Percentiles rank a stretch among this genome's conserved stretches.
Conservation (phyloP, 352 stramenopile species). For the Phytophthora pinifolia region DNA sequence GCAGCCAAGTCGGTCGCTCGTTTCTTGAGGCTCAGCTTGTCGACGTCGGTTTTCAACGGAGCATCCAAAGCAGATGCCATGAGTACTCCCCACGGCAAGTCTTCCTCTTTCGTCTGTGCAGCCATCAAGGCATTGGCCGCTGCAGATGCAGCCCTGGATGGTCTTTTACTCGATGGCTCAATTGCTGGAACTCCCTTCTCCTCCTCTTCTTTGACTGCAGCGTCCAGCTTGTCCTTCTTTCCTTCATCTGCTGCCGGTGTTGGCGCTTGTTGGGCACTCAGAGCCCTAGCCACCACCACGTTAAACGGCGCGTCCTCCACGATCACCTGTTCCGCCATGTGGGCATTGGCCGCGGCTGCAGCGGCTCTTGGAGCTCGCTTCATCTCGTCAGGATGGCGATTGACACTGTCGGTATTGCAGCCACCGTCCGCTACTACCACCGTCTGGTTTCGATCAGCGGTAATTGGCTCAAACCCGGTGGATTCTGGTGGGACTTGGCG, state of each 20-base stretch:
- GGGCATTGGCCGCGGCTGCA: constrained; percentile 8
- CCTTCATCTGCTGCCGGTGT: background rate
- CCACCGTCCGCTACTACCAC: background rate
- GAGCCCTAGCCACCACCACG: constrained; percentile 5
- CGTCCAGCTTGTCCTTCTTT: background rate
- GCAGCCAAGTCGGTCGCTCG: constrained; percentile 1
- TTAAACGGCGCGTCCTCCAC: constrained; percentile 3
- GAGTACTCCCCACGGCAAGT: constrained; percentile 5
- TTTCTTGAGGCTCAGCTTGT: constrained; percentile 16
- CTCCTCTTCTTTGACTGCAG: background rate
- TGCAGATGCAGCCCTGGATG: constrained; percentile 20
- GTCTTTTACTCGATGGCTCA: background rate
- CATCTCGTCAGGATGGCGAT: background rate
- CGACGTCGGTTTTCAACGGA: background rate
- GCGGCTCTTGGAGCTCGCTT: background rate
- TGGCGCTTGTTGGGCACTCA: background rate
- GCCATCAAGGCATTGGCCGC: constrained; percentile 20
- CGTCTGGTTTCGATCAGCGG: background rate
- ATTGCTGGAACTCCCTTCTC: too few relatives aligned
- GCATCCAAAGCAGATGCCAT: background rate
- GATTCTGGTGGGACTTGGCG: background rate
- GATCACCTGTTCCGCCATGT: constrained; percentile 14
- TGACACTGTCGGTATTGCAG: background rate
- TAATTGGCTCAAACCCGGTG: constrained; percentile 5
- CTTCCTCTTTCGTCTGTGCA: constrained; percentile 18